Base-by-base conservation (phyloP, 2,329 filamentous ascomycete species). In the Aspergillus unguis region DNA sequence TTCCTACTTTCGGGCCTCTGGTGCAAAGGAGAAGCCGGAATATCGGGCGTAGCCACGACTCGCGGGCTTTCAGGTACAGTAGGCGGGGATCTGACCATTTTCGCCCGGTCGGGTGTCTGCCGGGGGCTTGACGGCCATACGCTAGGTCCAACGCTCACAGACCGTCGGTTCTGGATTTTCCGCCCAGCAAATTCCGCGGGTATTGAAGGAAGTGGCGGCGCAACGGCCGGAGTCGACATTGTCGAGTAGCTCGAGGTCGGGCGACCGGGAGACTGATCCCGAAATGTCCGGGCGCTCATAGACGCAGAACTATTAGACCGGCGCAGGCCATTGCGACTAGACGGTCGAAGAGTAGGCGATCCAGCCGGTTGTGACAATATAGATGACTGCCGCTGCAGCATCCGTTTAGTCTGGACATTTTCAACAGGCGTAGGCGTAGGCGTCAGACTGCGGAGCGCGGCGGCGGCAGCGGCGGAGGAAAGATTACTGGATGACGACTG, bases 281-380 rank as follows among this genome's bases (percentile, higher is more conserved):
- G 85, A 71, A 96, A 96, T 1, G 90, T 92, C 53, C 92, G 84
- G 68, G 92, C 88, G 29, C 84, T 86, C 92, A 97, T 95, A 45
- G 91, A 96, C 25, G 85, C 81, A 28, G 82, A 82, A 72, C 92
- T 95, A 50, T 78, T 81, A 35, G 81, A 78, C 63, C 89, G 79
- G 56, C 85, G 80, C 55, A 92, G 74, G 48, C 76, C 68, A 57
- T 68, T 67, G 62, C 58, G 71, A 60, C 59, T 70, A 52, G 58
- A 72, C 51, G 68, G 70, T 49, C 63, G 70, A 59, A 70, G 74
- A 52, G 73, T 70, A 54, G 74, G 66, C 42, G 71, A 62, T 36
- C 74, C 71, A 44, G 80, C 83, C 33, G 77, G 79, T 44, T 82
- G 76, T 4, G 90, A 92, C 1, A 88, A 88, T 38, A 82, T 73